Base-by-base conservation (phyloP, 805 yeast genomes). In the Candida chauliodis region DNA sequence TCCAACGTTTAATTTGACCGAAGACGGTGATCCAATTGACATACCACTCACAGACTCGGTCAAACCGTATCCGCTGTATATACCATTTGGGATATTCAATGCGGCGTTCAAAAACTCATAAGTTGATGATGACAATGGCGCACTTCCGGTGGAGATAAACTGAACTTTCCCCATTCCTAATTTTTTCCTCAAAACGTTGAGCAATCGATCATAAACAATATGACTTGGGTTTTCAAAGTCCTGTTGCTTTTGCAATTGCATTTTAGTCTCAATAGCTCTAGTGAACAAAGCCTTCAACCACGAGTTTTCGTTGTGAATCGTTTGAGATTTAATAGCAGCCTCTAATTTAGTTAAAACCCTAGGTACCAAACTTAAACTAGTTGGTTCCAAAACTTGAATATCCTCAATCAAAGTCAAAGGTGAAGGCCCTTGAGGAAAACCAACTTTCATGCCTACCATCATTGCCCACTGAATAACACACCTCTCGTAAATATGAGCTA, bases 31-130 rank as follows among this genome's bases (percentile, higher is more conserved):
- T 13, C 66, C 57, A 37, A 72, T 52, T 2, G 79, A 81, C 2
- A 81, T 83, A 3, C 80, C 81, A 2, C 82, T 83, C 9, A 25
- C 25, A 15, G 49, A 66, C 53, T 81, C 88, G 3, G 85, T 79
- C 28, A 79, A 66, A 2, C 90, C 90, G 56, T 81, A 84, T 9
- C 90, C 90, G 58, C 81, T 88, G 8, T 58, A 45, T 42, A 75
- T 73, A 63, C 74, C 76, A 23, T 22, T 13, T 22, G 35, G 35
- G 42, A 75, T 56, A 43, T 75, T 76, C 37, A 84, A 67, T 1
- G 79, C 70, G 13, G 79, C 78, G 49, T 78, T 73, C 49, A 84
- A 58, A 53, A 79, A 83, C 41, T 63, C 59, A 25, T 81, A 65
- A 1, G 87, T 79, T 24, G 73, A 79, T 15, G 73, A 69, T 15